Conservation (phyloP, 768 basidiomycete genomes). For the Omphalotus guepiniiformis region DNA sequence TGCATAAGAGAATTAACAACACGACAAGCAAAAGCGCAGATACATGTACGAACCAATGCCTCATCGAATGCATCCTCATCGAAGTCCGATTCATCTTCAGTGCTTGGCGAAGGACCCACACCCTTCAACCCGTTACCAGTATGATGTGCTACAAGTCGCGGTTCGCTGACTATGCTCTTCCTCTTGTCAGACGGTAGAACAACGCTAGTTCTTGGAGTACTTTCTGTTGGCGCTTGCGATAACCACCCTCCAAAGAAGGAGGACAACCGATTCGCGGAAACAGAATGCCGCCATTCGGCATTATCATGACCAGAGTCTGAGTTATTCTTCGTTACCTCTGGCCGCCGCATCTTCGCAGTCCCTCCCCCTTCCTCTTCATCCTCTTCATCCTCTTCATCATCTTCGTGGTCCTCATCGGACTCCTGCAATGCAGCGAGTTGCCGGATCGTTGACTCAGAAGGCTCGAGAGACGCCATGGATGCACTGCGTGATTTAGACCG, state of each 20-base stretch:
- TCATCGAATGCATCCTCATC: constrained; percentile 54
- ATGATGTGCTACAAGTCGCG: constrained; percentile 50
- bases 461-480: constrained; percentile 41
- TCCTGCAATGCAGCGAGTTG: constrained; percentile 47
- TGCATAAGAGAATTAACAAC: constrained; percentile 8
- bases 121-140: constrained; percentile 26
- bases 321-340: constrained; percentile 14
- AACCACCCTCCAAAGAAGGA: constrained; percentile 68
- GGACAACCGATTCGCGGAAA: constrained; percentile 59
- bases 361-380: constrained; percentile 53
- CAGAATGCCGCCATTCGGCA: constrained; percentile 48
- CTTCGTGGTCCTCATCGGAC: constrained; percentile 36
- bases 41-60: constrained; percentile 53
- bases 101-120: constrained; percentile 17
- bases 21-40: not conserved
- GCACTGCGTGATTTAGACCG: constrained; percentile 55
- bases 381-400: constrained; percentile 37
- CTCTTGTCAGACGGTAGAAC: constrained; percentile 33
- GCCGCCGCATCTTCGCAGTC: constrained; percentile 50
- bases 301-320: constrained; percentile 20
- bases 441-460: constrained; percentile 49
- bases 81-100: constrained; percentile 32
- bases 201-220: constrained; percentile 30
- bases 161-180: constrained; percentile 67
- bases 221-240: constrained; percentile 38